These are phyloP conservation scores for Cystoderma amianthinum DNA, from an alignment of 768 basidiomycete genomes.

Conservation along the genomic window DNA sequence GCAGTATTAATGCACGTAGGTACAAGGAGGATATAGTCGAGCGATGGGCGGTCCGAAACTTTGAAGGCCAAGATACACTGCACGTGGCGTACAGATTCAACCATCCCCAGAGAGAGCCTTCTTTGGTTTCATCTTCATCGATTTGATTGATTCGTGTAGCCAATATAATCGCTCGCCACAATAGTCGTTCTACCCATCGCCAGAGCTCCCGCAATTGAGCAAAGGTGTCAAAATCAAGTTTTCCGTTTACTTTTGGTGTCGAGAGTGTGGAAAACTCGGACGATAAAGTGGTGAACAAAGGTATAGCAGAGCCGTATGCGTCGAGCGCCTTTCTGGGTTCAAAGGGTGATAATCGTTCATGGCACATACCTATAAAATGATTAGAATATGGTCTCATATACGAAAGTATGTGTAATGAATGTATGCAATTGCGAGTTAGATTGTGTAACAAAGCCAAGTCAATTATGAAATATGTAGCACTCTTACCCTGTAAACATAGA, in stretches of 20 bases:
- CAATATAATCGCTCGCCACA: constrained; percentile 76
- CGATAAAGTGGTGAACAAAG: constrained; percentile 44
- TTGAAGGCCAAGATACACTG: constrained; percentile 68
- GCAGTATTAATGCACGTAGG: constrained; percentile 63
- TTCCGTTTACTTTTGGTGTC: constrained; percentile 20
- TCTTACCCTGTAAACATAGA: constrained; percentile 67
- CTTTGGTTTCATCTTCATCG: constrained; percentile 11
- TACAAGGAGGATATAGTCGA: constrained; percentile 65
- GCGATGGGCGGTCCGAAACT: constrained; percentile 73
- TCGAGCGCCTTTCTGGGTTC: constrained; percentile 45
- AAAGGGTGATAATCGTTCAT: constrained; percentile 51
- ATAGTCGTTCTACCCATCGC: constrained; percentile 75
- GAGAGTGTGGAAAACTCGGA: constrained; percentile 34
- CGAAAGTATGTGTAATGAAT: too few species aligned
- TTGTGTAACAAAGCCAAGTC: background rate
- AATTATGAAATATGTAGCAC: background rate
- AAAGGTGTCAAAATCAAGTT: constrained; percentile 49
- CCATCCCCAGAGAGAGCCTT: constrained; percentile 49
- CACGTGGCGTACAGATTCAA: constrained; percentile 54
- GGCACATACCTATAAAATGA: constrained; percentile 57
- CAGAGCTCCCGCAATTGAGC: constrained; percentile 74
- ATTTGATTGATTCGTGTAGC: constrained; percentile 35
- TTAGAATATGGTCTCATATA: background rate
- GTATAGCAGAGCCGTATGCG: constrained; percentile 47
- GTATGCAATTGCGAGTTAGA: background rate